A percentile compares a stretch with the other conserved stretches of the same genome.
These are phyloP conservation scores for Gremmenia infestans DNA, from an alignment of 2,329 filamentous ascomycete genomes.

Conservation along the genomic window DNA sequence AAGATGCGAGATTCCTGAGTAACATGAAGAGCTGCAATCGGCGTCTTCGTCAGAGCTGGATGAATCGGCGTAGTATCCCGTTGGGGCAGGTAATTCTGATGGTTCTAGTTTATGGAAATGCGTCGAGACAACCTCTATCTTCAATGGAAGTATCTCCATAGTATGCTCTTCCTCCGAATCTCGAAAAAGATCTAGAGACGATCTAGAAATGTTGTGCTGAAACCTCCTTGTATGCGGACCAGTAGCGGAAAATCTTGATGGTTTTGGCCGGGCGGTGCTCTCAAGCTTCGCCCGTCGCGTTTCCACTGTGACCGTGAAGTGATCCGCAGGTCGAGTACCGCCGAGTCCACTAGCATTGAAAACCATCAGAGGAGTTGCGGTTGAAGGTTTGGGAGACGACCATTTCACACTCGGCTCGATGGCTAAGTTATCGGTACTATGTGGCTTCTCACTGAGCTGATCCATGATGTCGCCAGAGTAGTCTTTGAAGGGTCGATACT, in stretches of 20 bases:
- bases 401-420: constrained; percentile 35
- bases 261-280: background rate
- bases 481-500: constrained; percentile 47
- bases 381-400: constrained; percentile 16
- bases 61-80: constrained; percentile 10
- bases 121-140: constrained; percentile 17
- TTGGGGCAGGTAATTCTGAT: constrained; percentile 20
- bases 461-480: constrained; percentile 21
- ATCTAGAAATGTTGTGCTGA: constrained; percentile 17
- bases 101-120: constrained; percentile 10
- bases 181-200: constrained; percentile 15
- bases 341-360: constrained; percentile 56
- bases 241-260: constrained; percentile 15
- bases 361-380: constrained; percentile 23
- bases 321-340: constrained; percentile 57
- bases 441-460: constrained; percentile 15
- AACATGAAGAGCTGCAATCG: constrained; percentile 6
- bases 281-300: constrained; percentile 24
- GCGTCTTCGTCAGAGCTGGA: constrained; percentile 13
- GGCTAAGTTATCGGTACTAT: background rate
- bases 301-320: constrained; percentile 52
- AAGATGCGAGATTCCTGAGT: background rate
- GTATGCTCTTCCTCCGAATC: background rate
- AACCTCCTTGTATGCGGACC: constrained; percentile 8
- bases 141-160: constrained; percentile 8